Evolutionary conservation across 1,284 basidiomycete genomes (phyloP), one percentile per base, ranked within the genome.

Genomic region (Ceratobasidium sp.): DNA sequence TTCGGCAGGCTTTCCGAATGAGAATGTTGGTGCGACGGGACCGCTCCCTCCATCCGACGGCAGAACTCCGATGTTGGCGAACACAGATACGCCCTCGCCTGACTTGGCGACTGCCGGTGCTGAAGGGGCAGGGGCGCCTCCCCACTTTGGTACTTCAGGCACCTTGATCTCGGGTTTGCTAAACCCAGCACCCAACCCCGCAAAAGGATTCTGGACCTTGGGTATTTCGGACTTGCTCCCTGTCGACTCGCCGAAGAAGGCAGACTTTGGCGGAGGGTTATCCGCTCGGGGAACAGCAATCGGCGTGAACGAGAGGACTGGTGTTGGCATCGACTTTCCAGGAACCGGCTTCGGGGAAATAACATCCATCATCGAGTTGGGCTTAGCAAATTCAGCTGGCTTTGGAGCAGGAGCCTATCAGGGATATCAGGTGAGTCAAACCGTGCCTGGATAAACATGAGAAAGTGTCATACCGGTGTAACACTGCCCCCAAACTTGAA

Each of bases 401-500:
- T 69, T 69, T n/a, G 54, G 66, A n/a, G 66, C n/a, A 53, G 54
- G n/a, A 22, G 56, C 56, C 39, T 58, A 46, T 6, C 24, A 58
- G 14, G n/a, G 24, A 16, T n/a, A 16, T 46, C 8, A 39, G 29
- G 16, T 59, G n/a, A 59, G 66, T 46, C 24, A 48, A 39, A 43
- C n/a, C 6, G 41, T 1, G 9, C 1, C 9, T 46, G 16, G 34
- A 19, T 6, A 29, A 22, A 69, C 7, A 29, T 46, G n/a, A n/a
- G 22, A 29, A n/a, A 43, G 24, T 9, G n/a, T 31, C 51, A 29
- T 56, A 69, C 66, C 54, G 66, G 53, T 37, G 66, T 56, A 7
- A 27, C 24, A 53, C 51, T 29, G 37, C 11, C 66, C 31, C 66
- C 66, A 69, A 93, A 92, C 62, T 84, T 88, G 81, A 93, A 93